These are phyloP conservation scores for Wickerhamomyces sp. DNA, from an alignment of 1,139 yeast genomes.

Conservation along the genomic window DNA sequence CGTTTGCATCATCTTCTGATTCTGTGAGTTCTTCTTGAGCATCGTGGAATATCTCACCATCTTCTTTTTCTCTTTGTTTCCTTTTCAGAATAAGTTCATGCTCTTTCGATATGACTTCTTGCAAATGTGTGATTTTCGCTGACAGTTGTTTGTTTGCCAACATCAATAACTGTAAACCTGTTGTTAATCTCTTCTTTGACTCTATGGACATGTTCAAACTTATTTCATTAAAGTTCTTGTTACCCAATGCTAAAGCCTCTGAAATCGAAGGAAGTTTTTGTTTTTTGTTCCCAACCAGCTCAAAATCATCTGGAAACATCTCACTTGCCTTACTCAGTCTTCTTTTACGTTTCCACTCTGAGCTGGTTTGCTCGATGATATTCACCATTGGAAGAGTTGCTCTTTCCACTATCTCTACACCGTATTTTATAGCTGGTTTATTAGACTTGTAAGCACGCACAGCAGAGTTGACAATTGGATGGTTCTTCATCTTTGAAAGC, in stretches of 20 bases:
- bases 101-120: slow-evolving; percentile 42
- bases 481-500: slow-evolving; percentile 41
- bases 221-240: slow-evolving; percentile 37
- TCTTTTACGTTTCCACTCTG: slow-evolving; percentile 26
- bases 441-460: slow-evolving; percentile 55
- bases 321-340: slow-evolving; percentile 24
- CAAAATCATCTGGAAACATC: slow-evolving; percentile 24
- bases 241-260: slow-evolving; percentile 27
- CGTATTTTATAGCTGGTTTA: slow-evolving; percentile 57
- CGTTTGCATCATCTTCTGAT: slow-evolving; percentile 28
- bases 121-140: slow-evolving; percentile 58
- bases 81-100: slow-evolving; percentile 30
- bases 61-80: slow-evolving; percentile 16
- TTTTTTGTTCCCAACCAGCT: slow-evolving; percentile 12
- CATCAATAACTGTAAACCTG: slow-evolving; percentile 68
- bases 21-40: slow-evolving; percentile 7
- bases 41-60: slow-evolving; percentile 25
- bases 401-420: slow-evolving; percentile 62
- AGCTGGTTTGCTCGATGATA: slow-evolving; percentile 41
- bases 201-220: slow-evolving; percentile 51
- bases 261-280: slow-evolving; percentile 23
- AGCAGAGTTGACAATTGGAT: slow-evolving; percentile 53
- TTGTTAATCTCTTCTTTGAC: slow-evolving; percentile 64
- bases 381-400: slow-evolving; percentile 57
- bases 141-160: slow-evolving; percentile 73